Evolutionary conservation across 345 rosid species (phyloP), one percentile per base, ranked within the genome.

Genomic region (Salix viminalis): DNA sequence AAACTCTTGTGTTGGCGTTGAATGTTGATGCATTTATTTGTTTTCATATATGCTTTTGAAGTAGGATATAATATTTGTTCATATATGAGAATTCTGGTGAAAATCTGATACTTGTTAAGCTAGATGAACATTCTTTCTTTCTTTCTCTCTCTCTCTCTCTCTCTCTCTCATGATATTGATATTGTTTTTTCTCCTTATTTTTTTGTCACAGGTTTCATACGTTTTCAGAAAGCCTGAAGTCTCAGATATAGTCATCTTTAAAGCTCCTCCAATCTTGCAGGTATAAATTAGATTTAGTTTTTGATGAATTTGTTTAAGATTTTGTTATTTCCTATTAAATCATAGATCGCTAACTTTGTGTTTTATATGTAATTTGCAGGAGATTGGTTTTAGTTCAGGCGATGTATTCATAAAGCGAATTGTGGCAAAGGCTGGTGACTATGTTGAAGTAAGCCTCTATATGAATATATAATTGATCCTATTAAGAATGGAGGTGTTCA

Each of bases 361-460:
- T 72, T 77, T 81, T 48, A 4, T 69, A 18, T 70, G 61, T 52
- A 39, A 46, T 73, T 56, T 77, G 61, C 74, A 94, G 98, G 91
- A 94, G 83, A 6, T 79, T 77, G 96, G 94, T 67, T 91, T 68
- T 81, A 88, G 85, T 37, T 82, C 89, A 23, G 82, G 85, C 18
- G 97, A 88, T 79, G 97, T 89, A 46, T 91, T 91, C 81, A 90
- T 95, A 34, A 95, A 95, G 81, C 91, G 99, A 84, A 84, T 95
- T 70, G 99, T 95, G 70, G 99, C 99, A 7, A 90, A 84, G 79
- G 96, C 88, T 71, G 97, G 99, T 64, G 99, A 95, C 70, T 80
- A 69, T 83, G 97, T 95, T 73, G 90, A 92, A 81, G 99, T 92
- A 88, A 89, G 93, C 77, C 30, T 70, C 77, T 76, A 65, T 68